Conservation (phyloP, 345 rosid genomes). For the Pseudoturritis turrita region DNA sequence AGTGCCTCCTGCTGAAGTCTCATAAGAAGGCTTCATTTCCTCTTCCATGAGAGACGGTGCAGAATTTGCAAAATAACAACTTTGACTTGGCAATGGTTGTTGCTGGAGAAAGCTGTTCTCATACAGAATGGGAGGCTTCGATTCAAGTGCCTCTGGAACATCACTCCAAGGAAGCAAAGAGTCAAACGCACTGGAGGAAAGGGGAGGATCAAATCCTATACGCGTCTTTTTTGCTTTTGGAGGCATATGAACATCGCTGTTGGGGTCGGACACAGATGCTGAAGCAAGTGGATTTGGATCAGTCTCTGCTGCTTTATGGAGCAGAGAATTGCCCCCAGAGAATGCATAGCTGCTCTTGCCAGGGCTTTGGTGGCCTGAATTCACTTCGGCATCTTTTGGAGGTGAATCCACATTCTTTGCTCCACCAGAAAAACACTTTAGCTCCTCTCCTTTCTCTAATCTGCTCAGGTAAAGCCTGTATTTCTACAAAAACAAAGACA, state of each 20-base stretch:
- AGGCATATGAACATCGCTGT: constrained; percentile 29
- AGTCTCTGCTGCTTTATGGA: constrained; percentile 42
- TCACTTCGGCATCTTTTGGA: constrained; percentile 39
- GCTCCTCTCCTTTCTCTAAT: constrained; percentile 65
- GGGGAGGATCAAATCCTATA: constrained; percentile 38
- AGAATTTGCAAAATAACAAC: constrained; percentile 22
- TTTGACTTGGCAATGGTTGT: constrained; percentile 33
- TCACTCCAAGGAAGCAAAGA: constrained; percentile 51
- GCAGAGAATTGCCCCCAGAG: constrained; percentile 36
- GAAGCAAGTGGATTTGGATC: constrained; percentile 41
- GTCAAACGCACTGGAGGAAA: constrained; percentile 39
- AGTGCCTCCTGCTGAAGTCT: constrained; percentile 31
- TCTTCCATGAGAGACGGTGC: constrained; percentile 27
- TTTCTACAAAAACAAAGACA: constrained; percentile 51
- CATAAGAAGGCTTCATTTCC: constrained; percentile 39
- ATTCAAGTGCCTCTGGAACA: constrained; percentile 47
- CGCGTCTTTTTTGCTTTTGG: constrained; percentile 37
- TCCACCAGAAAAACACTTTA: constrained; percentile 42
- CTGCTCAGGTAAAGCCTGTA: constrained; percentile 91
- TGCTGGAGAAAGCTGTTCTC: constrained; percentile 45
- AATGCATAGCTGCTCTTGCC: constrained; percentile 34
- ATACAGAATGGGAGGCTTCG: constrained; percentile 35
- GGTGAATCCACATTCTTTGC: constrained; percentile 54
- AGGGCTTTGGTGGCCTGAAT: constrained; percentile 40
- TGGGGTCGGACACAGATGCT: constrained; percentile 39